These are phyloP conservation scores for Xylaria sp. DNA, from an alignment of 2,329 filamentous ascomycete genomes.

Conservation along the genomic window DNA sequence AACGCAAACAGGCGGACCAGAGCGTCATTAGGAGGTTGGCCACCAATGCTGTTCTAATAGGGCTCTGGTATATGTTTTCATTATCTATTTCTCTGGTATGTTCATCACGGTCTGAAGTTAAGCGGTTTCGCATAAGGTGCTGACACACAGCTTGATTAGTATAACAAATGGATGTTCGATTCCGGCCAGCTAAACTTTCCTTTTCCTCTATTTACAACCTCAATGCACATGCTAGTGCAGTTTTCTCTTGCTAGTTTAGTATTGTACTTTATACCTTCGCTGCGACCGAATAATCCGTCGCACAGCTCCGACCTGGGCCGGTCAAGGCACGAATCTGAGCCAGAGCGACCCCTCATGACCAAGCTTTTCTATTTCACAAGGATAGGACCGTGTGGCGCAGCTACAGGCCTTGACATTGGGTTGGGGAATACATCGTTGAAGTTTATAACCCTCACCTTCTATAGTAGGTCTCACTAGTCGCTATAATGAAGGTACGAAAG, in stretches of 20 bases:
- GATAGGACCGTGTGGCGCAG: slow-evolving; percentile 89
- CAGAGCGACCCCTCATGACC: slow-evolving; percentile 76
- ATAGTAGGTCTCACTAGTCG: slow-evolving; percentile 68
- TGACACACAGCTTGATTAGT: slow-evolving; percentile 62
- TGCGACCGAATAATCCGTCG: slow-evolving; percentile 72
- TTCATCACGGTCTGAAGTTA: slow-evolving; percentile 36
- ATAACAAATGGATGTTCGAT: slow-evolving; percentile 99
- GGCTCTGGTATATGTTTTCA: slow-evolving; percentile 90
- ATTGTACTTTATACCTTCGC: slow-evolving; percentile 82
- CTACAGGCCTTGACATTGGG: slow-evolving; percentile 95
- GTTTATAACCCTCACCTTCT: slow-evolving; percentile 96
- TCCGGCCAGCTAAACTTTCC: slow-evolving; percentile 86
- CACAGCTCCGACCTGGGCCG: slow-evolving; percentile 62
- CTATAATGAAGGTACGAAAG: neutral
- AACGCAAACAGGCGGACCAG: slow-evolving; percentile 80
- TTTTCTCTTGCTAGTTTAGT: slow-evolving; percentile 82
- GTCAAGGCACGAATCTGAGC: slow-evolving; percentile 64
- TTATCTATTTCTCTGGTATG: slow-evolving; percentile 90
- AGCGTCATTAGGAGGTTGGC: slow-evolving; percentile 75
- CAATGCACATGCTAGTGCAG: slow-evolving; percentile 95
- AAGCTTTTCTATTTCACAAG: slow-evolving; percentile 91
- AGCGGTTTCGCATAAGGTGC: neutral
- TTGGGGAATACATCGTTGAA: slow-evolving; percentile 95
- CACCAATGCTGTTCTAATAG: slow-evolving; percentile 84
- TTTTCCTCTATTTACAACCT: slow-evolving; percentile 94